These are phyloP conservation scores for Cystobasidium slooffiae DNA, from an alignment of 1,284 basidiomycete genomes.

Conservation along the genomic window DNA sequence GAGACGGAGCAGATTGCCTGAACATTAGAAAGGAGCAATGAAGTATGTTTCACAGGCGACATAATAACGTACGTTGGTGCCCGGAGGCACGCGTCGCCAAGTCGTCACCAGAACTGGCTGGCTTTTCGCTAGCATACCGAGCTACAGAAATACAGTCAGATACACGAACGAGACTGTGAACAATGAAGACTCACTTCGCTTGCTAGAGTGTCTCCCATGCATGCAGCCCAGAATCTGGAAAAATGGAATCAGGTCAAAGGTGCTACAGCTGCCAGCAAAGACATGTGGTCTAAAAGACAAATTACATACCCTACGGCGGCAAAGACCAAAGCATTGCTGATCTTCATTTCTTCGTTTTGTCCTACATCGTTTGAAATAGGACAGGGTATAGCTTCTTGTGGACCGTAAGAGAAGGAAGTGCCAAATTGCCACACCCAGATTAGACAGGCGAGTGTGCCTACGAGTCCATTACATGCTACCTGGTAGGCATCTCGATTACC, in stretches of 20 bases:
- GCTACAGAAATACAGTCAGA: conserved; percentile 50
- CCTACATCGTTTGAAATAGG: conserved; percentile 45
- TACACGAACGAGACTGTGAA: neutral
- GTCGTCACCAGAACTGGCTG: conserved; percentile 77
- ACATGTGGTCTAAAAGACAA: neutral
- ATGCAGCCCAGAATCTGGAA: conserved; percentile 67
- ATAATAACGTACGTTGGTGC: conserved; percentile 77
- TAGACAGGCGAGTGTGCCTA: conserved; percentile 66
- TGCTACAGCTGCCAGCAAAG: neutral
- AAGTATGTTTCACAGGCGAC: neutral
- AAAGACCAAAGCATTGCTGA: conserved; percentile 68
- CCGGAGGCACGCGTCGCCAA: conserved; percentile 72
- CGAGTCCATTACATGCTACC: conserved; percentile 71
- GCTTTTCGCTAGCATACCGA: conserved; percentile 76
- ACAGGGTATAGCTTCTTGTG: conserved; percentile 51
- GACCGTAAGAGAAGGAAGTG: conserved; percentile 53
- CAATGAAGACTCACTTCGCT: conserved; percentile 62
- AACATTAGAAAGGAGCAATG: neutral
- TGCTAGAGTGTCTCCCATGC: conserved; percentile 77
- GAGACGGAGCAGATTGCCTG: neutral
- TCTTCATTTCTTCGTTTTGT: conserved; percentile 46
- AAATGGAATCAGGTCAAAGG: neutral
- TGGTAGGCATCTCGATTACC: conserved; percentile 75
- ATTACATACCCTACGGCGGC: conserved; percentile 71
- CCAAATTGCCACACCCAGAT: conserved; percentile 64